A percentile compares a stretch with the other conserved stretches of the same genome.
These are phyloP conservation scores for Nannizziopsis barbatae DNA, from an alignment of 2,329 filamentous ascomycete species.

Conservation along the genomic window DNA sequence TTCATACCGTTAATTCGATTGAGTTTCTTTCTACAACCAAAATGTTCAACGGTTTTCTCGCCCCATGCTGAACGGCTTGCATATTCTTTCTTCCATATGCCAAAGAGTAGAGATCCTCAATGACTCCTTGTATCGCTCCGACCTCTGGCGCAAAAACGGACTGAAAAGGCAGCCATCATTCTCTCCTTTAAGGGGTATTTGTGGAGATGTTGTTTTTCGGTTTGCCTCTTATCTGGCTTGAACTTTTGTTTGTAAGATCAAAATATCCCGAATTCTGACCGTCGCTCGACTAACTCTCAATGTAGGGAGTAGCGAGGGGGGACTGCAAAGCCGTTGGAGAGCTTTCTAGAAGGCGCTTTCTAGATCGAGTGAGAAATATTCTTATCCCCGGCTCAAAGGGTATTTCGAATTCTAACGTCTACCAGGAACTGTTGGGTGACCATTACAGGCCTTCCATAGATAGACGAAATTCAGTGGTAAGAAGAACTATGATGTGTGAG, in stretches of 20 bases:
- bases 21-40: background rate
- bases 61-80: background rate
- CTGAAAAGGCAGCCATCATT: background rate
- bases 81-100: background rate
- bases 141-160: background rate
- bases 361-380: background rate
- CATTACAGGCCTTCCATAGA: background rate
- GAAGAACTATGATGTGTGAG: background rate
- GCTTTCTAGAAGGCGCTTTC: background rate
- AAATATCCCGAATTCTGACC: background rate
- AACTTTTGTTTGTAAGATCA: constrained; percentile 1
- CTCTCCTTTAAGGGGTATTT: background rate
- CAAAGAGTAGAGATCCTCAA: background rate
- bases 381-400: no score
- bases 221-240: constrained; percentile 5
- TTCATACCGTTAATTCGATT: background rate
- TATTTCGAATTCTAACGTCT: background rate
- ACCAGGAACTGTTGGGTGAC: background rate
- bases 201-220: constrained; percentile 8
- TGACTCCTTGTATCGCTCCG: background rate
- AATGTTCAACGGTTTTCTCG: background rate
- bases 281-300: background rate
- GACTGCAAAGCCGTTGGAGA: constrained; percentile 8
- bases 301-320: background rate
- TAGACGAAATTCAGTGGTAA: constrained; percentile 4